Percentiles rank a stretch among this genome's conserved stretches.
These are phyloP conservation scores for Phytopythium helicoides DNA, from an alignment of 352 stramenopile species.

Conservation along the genomic window DNA sequence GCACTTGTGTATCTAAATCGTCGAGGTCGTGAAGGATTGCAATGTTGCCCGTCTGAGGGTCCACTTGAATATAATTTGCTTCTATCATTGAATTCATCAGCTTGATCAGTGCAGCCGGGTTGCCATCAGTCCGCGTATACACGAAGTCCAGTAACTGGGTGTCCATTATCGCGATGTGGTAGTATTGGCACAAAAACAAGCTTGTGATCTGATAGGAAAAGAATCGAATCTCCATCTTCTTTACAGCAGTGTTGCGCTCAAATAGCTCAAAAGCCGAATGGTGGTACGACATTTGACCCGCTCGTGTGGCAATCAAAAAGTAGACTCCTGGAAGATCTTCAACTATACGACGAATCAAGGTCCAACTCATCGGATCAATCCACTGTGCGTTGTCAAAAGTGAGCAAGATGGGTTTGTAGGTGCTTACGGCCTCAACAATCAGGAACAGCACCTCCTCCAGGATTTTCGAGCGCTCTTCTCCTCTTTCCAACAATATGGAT, in stretches of 20 bases:
- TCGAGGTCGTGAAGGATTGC: constrained; percentile 68
- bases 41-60: constrained; percentile 42
- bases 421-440: constrained; percentile 50
- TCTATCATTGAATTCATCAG: constrained; percentile 70
- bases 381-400: constrained; percentile 76
- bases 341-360: constrained; percentile 52
- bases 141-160: constrained; percentile 75
- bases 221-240: constrained; percentile 49
- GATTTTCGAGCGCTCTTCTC: constrained; percentile 43
- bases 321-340: constrained; percentile 58
- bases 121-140: constrained; percentile 61
- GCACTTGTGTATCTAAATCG: constrained; percentile 72
- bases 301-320: constrained; percentile 49
- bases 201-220: constrained; percentile 70
- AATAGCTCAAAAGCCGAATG: constrained; percentile 26
- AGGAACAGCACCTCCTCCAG: constrained; percentile 55
- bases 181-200: constrained; percentile 72
- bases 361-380: constrained; percentile 68
- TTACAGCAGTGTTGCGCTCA: constrained; percentile 29
- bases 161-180: constrained; percentile 82
- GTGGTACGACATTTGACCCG: constrained; percentile 29
- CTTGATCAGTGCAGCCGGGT: constrained; percentile 63
- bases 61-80: constrained; percentile 60
- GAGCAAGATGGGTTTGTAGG: constrained; percentile 56
- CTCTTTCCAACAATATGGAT: constrained; percentile 20